Evolutionary conservation across 2,329 filamentous ascomycete genomes (phyloP).

Genomic region (Aspergillus caelatus): DNA sequence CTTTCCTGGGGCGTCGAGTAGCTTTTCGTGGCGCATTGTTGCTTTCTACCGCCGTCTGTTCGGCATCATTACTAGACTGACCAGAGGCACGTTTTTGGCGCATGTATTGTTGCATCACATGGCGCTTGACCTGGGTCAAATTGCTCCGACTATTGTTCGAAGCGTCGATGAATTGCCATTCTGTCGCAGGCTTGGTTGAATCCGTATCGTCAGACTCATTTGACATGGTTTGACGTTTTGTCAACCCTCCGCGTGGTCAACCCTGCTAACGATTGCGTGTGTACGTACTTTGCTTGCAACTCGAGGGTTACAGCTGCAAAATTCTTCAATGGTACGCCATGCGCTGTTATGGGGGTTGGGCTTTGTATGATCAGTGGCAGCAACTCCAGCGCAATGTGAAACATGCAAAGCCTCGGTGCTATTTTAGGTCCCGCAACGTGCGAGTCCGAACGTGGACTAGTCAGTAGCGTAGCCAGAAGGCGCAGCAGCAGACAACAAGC

Average conservation of each 20-base stretch:
- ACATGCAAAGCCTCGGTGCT: neutral
- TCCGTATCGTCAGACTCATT: conserved; percentile 8
- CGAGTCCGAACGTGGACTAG: neutral
- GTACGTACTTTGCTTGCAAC: too few species aligned
- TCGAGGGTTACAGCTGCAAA: neutral
- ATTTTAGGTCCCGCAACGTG: neutral
- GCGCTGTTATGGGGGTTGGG: neutral
- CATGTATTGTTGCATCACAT: conserved; percentile 49
- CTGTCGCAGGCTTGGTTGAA: conserved; percentile 10
- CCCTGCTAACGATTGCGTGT: neutral
- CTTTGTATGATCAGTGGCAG: neutral
- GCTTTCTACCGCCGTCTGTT: conserved; percentile 11
- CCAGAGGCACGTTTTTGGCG: conserved; percentile 36
- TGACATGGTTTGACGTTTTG: conserved; percentile 18
- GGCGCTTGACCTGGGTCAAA: conserved; percentile 44
- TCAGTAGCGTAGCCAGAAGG: neutral
- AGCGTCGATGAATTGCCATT: conserved; percentile 46
- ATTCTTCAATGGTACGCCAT: neutral
- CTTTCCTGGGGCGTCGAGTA: conserved; percentile 14
- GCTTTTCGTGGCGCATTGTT: conserved; percentile 11
- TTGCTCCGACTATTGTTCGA: conserved; percentile 40
- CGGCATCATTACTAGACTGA: conserved; percentile 13
- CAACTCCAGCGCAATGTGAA: neutral
- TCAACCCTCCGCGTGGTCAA: neutral
- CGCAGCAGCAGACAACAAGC: neutral